A percentile compares a stretch with the other conserved stretches of the same genome.
These are phyloP conservation scores for Saccharomycopsis javanensis DNA, from an alignment of 805 yeast species.

Conservation along the genomic window DNA sequence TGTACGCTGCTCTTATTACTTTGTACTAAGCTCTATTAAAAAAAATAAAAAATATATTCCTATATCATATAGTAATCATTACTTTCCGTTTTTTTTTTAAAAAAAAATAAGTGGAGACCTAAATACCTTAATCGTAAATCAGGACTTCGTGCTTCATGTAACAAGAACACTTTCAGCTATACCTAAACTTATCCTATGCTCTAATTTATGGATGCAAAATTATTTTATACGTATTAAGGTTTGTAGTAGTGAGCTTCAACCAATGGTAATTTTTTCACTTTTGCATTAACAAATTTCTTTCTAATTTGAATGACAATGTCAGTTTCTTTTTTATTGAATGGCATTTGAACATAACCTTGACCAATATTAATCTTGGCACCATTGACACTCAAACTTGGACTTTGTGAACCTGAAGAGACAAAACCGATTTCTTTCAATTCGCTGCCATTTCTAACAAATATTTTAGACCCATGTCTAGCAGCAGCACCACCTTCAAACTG, in stretches of 20 bases:
- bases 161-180: no score
- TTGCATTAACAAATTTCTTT: slow-evolving; percentile 71
- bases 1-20: no score
- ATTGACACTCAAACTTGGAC: slow-evolving; percentile 51
- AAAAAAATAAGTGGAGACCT: no score
- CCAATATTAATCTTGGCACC: slow-evolving; percentile 57
- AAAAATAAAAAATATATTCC: no score
- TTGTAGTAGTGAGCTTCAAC: slow-evolving; percentile 65
- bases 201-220: no score
- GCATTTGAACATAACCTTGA: slow-evolving; percentile 77
- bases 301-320: slow-evolving; percentile 66
- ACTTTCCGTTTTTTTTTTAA: no score
- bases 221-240: slow-evolving; percentile 13
- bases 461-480: slow-evolving; percentile 70
- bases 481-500: slow-evolving; percentile 71
- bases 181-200: no score
- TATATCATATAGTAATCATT: no score
- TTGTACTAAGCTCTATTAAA: no score
- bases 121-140: no score
- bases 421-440: slow-evolving; percentile 40
- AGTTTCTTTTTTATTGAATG: slow-evolving; percentile 64
- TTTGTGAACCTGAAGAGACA: slow-evolving; percentile 53
- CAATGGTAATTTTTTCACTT: slow-evolving; percentile 77
- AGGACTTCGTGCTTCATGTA: no score
- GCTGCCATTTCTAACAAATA: slow-evolving; percentile 38